Percentiles rank a stretch among this genome's conserved stretches.
Evolutionary conservation across 2,329 filamentous ascomycete genomes (phyloP).

Genomic region (Pyrenochaeta sp.): DNA sequence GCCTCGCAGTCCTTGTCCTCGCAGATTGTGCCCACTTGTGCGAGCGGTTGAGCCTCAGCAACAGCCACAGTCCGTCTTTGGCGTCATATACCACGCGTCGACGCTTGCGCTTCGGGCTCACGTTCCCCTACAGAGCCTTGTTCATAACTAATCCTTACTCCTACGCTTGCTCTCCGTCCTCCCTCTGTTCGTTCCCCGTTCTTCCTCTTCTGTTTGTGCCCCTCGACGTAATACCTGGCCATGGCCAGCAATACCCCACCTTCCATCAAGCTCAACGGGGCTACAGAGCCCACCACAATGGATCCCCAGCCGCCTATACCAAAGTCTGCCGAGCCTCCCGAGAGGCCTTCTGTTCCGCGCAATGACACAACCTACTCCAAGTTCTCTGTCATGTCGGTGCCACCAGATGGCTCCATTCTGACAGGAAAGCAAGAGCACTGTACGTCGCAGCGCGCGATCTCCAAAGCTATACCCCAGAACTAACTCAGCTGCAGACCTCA

Average conservation of each 20-base stretch:
- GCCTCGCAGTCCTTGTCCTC: conserved; percentile 14
- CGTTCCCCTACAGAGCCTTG: conserved; percentile 6
- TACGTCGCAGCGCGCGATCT: conserved; percentile 53
- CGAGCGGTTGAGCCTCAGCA: conserved; percentile 31
- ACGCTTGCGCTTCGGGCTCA: conserved; percentile 8
- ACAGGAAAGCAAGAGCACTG: conserved; percentile 99
- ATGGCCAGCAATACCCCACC: conserved; percentile 39
- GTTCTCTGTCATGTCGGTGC: conserved; percentile 54
- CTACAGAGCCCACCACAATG: conserved; percentile 41
- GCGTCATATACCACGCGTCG: conserved; percentile 43
- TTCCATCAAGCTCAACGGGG: conserved; percentile 43
- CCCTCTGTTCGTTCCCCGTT: conserved; percentile 6
- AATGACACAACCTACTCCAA: conserved; percentile 47
- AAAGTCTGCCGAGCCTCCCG: conserved; percentile 25
- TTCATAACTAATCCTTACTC: conserved; percentile 7
- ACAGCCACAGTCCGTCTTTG: conserved; percentile 34
- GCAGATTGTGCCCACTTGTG: conserved; percentile 15
- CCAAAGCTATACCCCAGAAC: neutral
- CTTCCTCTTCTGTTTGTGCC: conserved; percentile 11
- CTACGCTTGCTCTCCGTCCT: too few species aligned
- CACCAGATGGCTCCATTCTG: conserved; percentile 68
- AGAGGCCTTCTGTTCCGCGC: conserved; percentile 26
- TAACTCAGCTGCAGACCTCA: conserved; percentile 71
- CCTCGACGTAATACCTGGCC: conserved; percentile 17
- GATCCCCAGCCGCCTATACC: conserved; percentile 26